Evolutionary conservation across 2,329 filamentous ascomycete genomes (phyloP), one percentile per base, ranked within the genome.

Genomic region (Fusarium anthophilum): DNA sequence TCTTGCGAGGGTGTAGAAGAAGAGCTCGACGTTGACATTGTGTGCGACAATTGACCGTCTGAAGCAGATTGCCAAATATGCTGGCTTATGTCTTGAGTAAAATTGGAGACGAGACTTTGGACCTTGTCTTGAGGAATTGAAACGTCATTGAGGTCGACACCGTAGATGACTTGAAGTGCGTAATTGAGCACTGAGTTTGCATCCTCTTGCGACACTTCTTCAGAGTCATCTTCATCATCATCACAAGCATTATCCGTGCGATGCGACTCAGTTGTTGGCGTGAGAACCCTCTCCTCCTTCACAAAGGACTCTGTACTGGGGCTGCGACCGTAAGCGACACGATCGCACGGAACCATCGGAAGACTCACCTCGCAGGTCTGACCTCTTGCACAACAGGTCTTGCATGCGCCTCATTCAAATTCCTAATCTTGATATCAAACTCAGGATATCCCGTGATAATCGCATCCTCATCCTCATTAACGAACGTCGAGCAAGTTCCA

Each of bases 401-500:
- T 5, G 37, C 32, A 5, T 66, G 68, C 2, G 53, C 51, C n/a
- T 76, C 74, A 35, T 72, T 38, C 15, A 75, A 38, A 8, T 72
- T 71, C 5, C 68, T 66, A 38, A 78, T 69, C 64, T 79, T 79
- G 9, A 79, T 59, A 18, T 77, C 77, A 38, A 79, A 70, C 11
- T 81, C 77, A 6, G 76, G 74, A 45, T 79, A 80, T 13, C 74
- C 79, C 15, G 77, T 76, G 12, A 78, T 35, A 17, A 79, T 63
- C 3, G 70, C 70, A 30, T 73, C 72, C 7, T 83, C 80, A 41
- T 81, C 80, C 13, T 83, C 81, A 43, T 83, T 82, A 44, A 83
- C 80, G 69, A 82, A 82, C 0, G 82, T 83, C 20, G 81, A 84
- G 35, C 82, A 83, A 8, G 82, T 83, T 5, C 80, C 82, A 28